Percentiles rank a stretch among this genome's conserved stretches.
phyloP scores from a whole-genome alignment of 1,139 yeast genomes.

The Geotrichum cucujoidarum region DNA sequence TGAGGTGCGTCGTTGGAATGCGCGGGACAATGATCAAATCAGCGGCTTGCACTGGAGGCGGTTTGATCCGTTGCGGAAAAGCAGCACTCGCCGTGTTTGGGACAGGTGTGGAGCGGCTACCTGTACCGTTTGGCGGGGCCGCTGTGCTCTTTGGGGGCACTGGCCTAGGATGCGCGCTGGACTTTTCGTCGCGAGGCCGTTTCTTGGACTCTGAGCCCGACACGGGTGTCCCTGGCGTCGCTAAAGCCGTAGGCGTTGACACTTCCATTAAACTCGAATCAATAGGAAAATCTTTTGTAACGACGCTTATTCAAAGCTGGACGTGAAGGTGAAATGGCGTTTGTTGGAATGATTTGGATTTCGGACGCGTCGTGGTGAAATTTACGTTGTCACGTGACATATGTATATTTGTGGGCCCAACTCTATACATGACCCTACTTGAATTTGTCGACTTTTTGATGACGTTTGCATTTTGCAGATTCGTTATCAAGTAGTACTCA shows the following conservation, averaged over 20 bases:
- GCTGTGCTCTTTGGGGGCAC: slow-evolving; percentile 1
- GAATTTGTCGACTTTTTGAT: too few relatives aligned
- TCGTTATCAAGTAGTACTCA: too few relatives aligned
- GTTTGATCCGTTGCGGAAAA: slow-evolving; percentile 20
- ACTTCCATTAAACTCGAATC: too few relatives aligned
- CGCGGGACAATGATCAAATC: slow-evolving; percentile 25
- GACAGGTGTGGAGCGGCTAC: slow-evolving; percentile 9
- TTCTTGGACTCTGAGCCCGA: background rate
- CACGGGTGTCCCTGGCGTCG: background rate
- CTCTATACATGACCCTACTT: too few relatives aligned
- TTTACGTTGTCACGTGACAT: too few relatives aligned
- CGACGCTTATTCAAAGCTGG: slow-evolving; percentile 1
- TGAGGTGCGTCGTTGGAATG: slow-evolving; percentile 21
- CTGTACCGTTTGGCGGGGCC: background rate
- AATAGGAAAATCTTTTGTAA: too few relatives aligned
- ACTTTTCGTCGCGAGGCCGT: slow-evolving; percentile 7
- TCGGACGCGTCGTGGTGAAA: too few relatives aligned
- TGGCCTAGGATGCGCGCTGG: slow-evolving; percentile 14
- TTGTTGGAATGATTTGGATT: too few relatives aligned
- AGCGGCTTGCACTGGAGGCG: slow-evolving; percentile 27
- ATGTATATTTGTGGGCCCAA: too few relatives aligned
- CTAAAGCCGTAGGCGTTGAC: background rate
- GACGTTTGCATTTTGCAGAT: too few relatives aligned
- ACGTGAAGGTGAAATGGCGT: too few relatives aligned
- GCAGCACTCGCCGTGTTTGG: slow-evolving; percentile 8